A percentile compares a stretch with the other conserved stretches of the same genome.
These are phyloP conservation scores for Flaveria robusta DNA, from an alignment of 129 eudicot species.

Conservation along the genomic window DNA sequence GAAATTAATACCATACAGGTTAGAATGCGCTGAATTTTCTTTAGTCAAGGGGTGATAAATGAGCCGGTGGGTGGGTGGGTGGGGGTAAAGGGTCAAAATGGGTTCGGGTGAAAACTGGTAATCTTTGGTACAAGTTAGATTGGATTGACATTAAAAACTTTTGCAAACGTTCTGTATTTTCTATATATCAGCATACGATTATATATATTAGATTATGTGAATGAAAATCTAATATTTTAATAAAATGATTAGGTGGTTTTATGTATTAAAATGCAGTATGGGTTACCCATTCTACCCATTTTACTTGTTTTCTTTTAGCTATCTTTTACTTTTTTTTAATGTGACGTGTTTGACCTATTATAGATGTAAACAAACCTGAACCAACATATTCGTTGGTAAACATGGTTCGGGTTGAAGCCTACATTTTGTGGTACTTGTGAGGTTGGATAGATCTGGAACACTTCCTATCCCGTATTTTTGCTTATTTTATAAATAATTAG, in stretches of 20 bases:
- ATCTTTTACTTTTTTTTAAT: background rate
- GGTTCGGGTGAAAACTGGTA: background rate
- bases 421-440: background rate
- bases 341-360: background rate
- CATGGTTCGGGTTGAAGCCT: background rate
- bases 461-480: background rate
- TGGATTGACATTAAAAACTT: background rate
- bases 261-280: background rate
- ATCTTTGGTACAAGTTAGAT: background rate
- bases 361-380: background rate
- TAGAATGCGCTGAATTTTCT: slow-evolving; percentile 18
- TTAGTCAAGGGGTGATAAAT: slow-evolving; percentile 3
- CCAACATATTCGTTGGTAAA: background rate
- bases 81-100: background rate
- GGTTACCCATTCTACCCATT: background rate
- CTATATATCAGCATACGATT: background rate
- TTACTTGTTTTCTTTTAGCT: background rate
- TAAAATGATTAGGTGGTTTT: background rate
- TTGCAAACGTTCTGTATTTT: background rate
- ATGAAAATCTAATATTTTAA: background rate
- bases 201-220: background rate
- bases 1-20: slow-evolving; percentile 99
- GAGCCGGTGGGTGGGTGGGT: background rate
- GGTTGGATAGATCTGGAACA: slow-evolving; percentile 3
- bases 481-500: background rate